Base-by-base conservation (phyloP, 371 early-diverging fungal genomes). In the Mucor mucedo region DNA sequence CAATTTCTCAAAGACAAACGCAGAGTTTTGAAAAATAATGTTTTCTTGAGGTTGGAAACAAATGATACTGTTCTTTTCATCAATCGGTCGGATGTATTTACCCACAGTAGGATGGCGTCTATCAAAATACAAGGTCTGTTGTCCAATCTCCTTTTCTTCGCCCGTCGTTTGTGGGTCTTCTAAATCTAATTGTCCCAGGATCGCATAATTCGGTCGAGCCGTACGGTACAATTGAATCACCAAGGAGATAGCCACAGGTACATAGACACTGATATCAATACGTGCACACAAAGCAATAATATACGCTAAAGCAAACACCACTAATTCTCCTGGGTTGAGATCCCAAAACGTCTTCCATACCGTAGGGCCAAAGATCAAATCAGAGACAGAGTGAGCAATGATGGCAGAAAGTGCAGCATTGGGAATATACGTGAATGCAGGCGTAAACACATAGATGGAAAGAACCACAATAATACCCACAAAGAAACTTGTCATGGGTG, bases 371-470 rank as follows among this genome's bases (percentile, higher is more conserved):
- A 71, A 65, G 30, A 93, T 72, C 40, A 91, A 63, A 27, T 86
- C 87, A 5, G 85, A 70, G 11, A 91, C 87, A 41, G 89, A 86
- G 44, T 77, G 80, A 57, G 91, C 87, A 64, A 95, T 92, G 56
- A 95, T 84, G 0, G 93, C 93, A 27, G 92, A 83, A 9, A 95
- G 78, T 5, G 85, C 78, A 9, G 95, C 88, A 40, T 77, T 82
- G 0, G 97, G 92, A 27, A 96, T 91, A 66, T 84, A 95, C 71
- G 82, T 90, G 68, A 96, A 91, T 1, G 87, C 88, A n/a, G 89
- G 90, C 41, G 93, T 90, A 63, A 95, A 77, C 27, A 87, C 79
- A 70, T 84, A 93, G 28, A 95, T 73, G 27, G 92, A 83, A 30
- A 94, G 63, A 4, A 92, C 69, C 8, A 95, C 91, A 48, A 94